A percentile compares a stretch with the other conserved stretches of the same genome.
Conservation (phyloP, 1,139 yeast genomes). For the Pichiaceae sp. region DNA sequence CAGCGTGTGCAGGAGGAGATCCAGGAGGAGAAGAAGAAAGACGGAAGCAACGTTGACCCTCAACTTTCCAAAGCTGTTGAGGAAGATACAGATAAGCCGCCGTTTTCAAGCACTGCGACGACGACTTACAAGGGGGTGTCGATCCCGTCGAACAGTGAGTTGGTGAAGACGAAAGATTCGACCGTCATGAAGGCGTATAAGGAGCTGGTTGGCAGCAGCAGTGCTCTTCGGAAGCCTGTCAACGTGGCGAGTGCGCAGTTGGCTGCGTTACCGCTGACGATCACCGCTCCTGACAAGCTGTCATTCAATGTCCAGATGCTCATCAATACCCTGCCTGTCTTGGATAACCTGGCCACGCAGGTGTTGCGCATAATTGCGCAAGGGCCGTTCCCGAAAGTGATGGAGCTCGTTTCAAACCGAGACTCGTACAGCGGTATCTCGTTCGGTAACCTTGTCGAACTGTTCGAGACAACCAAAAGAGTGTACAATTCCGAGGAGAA, state of each 20-base stretch:
- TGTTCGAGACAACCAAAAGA: constrained; percentile 66
- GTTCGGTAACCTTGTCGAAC: constrained; percentile 59
- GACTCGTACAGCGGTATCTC: constrained; percentile 68
- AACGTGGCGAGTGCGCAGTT: constrained; percentile 42
- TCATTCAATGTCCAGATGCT: constrained; percentile 56
- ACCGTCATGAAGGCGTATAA: constrained; percentile 19
- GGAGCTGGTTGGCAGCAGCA: constrained; percentile 14
- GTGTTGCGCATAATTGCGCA: constrained; percentile 58
- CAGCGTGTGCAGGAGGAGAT: constrained; percentile 3
- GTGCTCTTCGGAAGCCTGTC: constrained; percentile 10
- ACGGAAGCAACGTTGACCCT: not conserved
- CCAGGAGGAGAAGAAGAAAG: constrained; percentile 1
- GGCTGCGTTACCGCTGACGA: constrained; percentile 49
- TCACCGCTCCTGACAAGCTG: constrained; percentile 46
- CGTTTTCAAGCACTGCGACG: constrained; percentile 8
- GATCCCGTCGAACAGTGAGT: constrained; percentile 32
- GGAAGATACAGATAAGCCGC: not conserved
- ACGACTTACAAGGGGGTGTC: constrained; percentile 23
- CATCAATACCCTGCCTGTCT: constrained; percentile 58
- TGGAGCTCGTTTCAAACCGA: constrained; percentile 64
- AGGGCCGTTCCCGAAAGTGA: constrained; percentile 65
- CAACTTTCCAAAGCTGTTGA: not conserved
- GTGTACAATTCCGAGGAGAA: constrained; percentile 52
- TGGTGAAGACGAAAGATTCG: constrained; percentile 24
- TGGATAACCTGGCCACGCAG: constrained; percentile 72